Evolutionary conservation across 345 rosid species (phyloP).

Genomic region (Cardamine chenopodiifolia): DNA sequence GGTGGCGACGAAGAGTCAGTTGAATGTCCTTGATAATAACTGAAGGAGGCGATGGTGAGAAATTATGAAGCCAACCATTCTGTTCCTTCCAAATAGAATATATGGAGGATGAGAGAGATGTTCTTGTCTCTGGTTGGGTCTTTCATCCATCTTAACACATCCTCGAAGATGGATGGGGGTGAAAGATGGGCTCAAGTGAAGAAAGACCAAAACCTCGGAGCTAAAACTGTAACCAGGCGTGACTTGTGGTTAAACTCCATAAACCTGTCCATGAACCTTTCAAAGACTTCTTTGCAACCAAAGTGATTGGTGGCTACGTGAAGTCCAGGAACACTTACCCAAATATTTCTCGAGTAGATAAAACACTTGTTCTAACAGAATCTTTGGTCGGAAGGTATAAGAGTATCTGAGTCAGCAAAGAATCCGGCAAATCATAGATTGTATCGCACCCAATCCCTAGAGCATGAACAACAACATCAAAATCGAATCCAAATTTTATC

Average conservation of each 20-base stretch:
- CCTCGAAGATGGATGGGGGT: no score
- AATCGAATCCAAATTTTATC: no score
- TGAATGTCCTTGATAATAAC: no score
- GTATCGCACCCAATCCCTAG: neutral
- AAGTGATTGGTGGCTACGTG: neutral
- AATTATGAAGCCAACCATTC: no score
- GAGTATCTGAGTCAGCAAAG: constrained; percentile 25
- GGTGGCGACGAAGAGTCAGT: no score
- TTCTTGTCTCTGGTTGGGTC: no score
- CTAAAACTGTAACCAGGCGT: neutral
- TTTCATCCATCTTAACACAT: no score
- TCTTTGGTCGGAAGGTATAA: constrained; percentile 18
- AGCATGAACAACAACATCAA: neutral
- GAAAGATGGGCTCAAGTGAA: no score
- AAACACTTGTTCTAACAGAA: constrained; percentile 28
- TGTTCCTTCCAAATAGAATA: no score
- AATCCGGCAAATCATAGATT: constrained; percentile 28
- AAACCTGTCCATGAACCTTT: neutral
- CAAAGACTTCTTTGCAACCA: neutral
- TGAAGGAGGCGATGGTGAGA: no score
- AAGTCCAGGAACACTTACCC: constrained; percentile 20
- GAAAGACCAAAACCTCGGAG: no score
- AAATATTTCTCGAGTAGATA: neutral
- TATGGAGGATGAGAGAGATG: no score
- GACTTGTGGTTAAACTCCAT: neutral